Percentiles rank a stretch among this genome's conserved stretches.
These are phyloP conservation scores for Zygosaccharomyces sapae DNA, from an alignment of 1,139 yeast species.

Conservation along the genomic window DNA sequence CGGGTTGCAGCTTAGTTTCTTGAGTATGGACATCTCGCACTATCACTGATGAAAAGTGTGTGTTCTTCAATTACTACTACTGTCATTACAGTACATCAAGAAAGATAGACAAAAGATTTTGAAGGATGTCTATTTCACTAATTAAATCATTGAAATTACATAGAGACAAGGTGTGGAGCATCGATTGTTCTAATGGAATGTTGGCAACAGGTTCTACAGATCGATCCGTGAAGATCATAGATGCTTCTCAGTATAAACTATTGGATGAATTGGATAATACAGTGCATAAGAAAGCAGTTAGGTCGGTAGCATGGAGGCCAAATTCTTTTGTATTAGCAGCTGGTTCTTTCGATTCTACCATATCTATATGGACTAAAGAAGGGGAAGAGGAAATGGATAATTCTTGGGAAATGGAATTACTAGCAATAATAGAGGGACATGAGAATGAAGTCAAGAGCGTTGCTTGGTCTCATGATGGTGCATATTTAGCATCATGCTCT, in stretches of 20 bases:
- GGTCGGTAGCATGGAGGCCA: constrained; percentile 89
- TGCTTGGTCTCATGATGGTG: constrained; percentile 81
- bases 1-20: background rate
- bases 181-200: constrained; percentile 61
- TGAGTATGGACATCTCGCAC: background rate
- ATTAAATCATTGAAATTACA: constrained; percentile 50
- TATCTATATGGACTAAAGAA: constrained; percentile 86
- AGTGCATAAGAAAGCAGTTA: constrained; percentile 70
- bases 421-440: constrained; percentile 96
- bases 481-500: constrained; percentile 81
- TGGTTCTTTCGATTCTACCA: constrained; percentile 92
- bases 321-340: constrained; percentile 61
- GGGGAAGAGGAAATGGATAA: constrained; percentile 37
- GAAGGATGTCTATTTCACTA: constrained; percentile 25
- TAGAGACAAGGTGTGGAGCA: constrained; percentile 74
- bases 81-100: background rate
- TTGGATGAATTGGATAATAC: constrained; percentile 70
- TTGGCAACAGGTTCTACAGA: constrained; percentile 85
- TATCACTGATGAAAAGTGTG: constrained; percentile 3
- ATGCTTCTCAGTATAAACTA: constrained; percentile 38
- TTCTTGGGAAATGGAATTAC: constrained; percentile 70
- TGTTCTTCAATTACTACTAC: background rate
- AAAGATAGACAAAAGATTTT: background rate
- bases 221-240: constrained; percentile 67
- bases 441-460: constrained; percentile 92